Conservation (phyloP, 2,329 filamentous ascomycete species). For the Xenoacremonium recifei region DNA sequence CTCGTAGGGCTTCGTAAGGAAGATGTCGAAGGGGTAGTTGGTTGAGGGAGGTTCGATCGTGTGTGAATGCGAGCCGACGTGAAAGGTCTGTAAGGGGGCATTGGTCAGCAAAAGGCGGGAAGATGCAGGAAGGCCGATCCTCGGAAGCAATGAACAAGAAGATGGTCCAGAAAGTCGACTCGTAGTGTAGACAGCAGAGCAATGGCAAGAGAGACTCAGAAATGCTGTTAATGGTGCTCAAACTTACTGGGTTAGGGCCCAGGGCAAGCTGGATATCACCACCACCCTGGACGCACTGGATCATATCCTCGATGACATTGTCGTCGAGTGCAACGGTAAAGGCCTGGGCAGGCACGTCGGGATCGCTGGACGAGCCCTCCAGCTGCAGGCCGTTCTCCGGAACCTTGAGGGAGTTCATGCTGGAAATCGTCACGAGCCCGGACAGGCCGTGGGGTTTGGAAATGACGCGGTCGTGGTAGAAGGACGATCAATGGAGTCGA, state of each 20-base stretch:
- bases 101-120: background rate
- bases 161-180: no score
- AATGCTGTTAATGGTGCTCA: background rate
- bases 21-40: slow-evolving; percentile 55
- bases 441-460: slow-evolving; percentile 24
- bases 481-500: slow-evolving; percentile 6
- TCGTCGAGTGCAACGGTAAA: slow-evolving; percentile 59
- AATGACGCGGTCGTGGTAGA: slow-evolving; percentile 23
- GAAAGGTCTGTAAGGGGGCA: slow-evolving; percentile 43
- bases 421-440: slow-evolving; percentile 28
- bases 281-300: slow-evolving; percentile 57
- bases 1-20: slow-evolving; percentile 51
- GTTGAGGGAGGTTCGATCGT: slow-evolving; percentile 40
- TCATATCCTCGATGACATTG: slow-evolving; percentile 60
- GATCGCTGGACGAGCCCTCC: slow-evolving; percentile 46
- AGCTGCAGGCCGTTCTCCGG: slow-evolving; percentile 58
- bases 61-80: slow-evolving; percentile 52
- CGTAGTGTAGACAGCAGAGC: no score
- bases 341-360: slow-evolving; percentile 50
- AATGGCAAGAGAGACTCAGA: background rate
- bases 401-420: slow-evolving; percentile 55
- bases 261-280: slow-evolving; percentile 56
- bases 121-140: no score
- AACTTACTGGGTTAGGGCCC: slow-evolving; percentile 59
- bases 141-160: no score